Conservation (phyloP, 768 basidiomycete genomes). For the Tubosaeta sp. region DNA sequence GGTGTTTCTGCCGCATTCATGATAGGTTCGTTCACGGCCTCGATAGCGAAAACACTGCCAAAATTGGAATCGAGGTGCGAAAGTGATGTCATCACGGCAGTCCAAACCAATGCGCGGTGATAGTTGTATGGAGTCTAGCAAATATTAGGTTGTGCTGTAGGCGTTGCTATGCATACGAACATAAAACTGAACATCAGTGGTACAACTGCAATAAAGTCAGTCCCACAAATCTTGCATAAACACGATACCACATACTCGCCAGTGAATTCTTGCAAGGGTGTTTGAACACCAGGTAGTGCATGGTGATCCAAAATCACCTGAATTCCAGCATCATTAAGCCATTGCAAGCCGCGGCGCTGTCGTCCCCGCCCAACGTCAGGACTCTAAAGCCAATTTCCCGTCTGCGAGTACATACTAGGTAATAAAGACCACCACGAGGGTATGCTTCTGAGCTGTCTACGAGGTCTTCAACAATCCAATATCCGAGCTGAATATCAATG, state of each 20-base stretch:
- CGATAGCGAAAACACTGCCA: conserved; percentile 58
- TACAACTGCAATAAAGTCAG: conserved; percentile 46
- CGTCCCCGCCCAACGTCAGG: conserved; percentile 11
- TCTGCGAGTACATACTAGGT: conserved; percentile 46
- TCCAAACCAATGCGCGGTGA: conserved; percentile 75
- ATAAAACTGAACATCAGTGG: conserved; percentile 66
- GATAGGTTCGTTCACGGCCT: conserved; percentile 77
- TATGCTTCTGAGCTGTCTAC: conserved; percentile 64
- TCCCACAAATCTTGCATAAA: not conserved
- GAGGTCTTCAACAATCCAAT: conserved; percentile 75
- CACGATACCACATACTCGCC: conserved; percentile 45
- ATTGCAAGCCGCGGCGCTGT: conserved; percentile 59
- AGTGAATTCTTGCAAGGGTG: conserved; percentile 58
- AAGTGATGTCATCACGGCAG: conserved; percentile 71
- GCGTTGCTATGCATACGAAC: conserved; percentile 34
- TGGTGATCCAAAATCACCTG: conserved; percentile 66
- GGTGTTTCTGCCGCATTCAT: conserved; percentile 69
- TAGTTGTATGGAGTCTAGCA: conserved; percentile 62
- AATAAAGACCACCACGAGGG: conserved; percentile 63
- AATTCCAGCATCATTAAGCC: conserved; percentile 61
- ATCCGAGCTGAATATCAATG: conserved; percentile 55
- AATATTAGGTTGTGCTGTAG: conserved; percentile 1
- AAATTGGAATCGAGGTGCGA: conserved; percentile 69
- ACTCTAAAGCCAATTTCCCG: not conserved
- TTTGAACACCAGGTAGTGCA: conserved; percentile 67